A percentile compares a stretch with the other conserved stretches of the same genome.
Conservation (phyloP, 2,329 filamentous ascomycete genomes). For the Pyrenochaeta sp. region DNA sequence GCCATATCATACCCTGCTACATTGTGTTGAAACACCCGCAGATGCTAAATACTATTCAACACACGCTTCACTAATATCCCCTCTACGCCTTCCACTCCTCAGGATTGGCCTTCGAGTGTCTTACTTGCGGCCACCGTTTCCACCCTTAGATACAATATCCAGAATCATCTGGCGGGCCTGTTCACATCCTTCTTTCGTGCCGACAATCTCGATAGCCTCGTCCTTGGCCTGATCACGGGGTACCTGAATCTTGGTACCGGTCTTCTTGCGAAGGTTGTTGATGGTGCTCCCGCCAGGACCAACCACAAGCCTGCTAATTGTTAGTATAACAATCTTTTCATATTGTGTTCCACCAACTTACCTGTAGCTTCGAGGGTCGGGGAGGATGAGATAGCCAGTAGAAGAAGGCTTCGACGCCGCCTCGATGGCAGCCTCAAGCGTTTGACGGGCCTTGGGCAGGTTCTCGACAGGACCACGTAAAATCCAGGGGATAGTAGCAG, state of each 20-base stretch:
- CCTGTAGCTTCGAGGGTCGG: slow-evolving; percentile 85
- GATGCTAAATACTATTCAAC: not conserved
- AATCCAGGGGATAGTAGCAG: slow-evolving; percentile 82
- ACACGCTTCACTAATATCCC: not conserved
- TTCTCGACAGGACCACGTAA: slow-evolving; percentile 81
- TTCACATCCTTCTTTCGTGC: slow-evolving; percentile 80
- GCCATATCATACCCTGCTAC: not conserved
- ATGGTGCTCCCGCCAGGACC: slow-evolving; percentile 90
- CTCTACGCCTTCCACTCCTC: not conserved
- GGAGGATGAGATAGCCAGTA: slow-evolving; percentile 87
- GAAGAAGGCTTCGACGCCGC: slow-evolving; percentile 74
- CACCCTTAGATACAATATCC: slow-evolving; percentile 68
- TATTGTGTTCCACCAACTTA: slow-evolving; percentile 6
- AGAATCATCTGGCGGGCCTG: slow-evolving; percentile 89
- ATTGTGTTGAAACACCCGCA: not conserved
- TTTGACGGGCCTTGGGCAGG: slow-evolving; percentile 80
- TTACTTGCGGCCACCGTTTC: slow-evolving; percentile 37
- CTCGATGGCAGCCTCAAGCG: slow-evolving; percentile 76
- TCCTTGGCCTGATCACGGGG: slow-evolving; percentile 77
- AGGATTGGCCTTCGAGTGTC: not conserved
- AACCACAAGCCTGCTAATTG: slow-evolving; percentile 72
- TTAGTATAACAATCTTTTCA: slow-evolving; percentile 10
- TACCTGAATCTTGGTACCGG: slow-evolving; percentile 92
- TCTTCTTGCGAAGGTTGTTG: slow-evolving; percentile 90
- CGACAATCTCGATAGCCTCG: slow-evolving; percentile 91